Base-by-base conservation (phyloP, 108 stramenopile genomes). In the Schizochytrium sp. region DNA sequence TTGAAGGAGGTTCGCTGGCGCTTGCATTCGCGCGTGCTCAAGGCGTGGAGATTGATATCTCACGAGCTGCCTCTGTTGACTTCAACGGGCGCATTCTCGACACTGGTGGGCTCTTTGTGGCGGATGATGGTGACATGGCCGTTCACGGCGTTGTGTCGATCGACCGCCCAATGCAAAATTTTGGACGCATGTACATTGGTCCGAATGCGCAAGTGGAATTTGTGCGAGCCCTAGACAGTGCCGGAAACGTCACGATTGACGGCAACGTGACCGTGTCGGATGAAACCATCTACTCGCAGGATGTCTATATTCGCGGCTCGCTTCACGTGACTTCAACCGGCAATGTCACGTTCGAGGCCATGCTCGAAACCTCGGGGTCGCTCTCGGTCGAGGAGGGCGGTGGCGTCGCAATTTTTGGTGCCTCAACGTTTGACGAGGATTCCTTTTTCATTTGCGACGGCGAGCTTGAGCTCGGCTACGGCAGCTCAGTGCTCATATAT, bases 151-250 rank as follows among this genome's bases (percentile, higher is more conserved):
- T 28, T 34, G 48, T 23, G n/a, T 53, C 45, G 10, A 47, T 83
- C 51, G 76, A 83, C 45, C 76, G 76, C 19, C 76, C 76, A 10
- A 47, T 83, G 45, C 48, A 83, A 45, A 83, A 83, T 34, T 83
- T 28, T 83, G 76, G 76, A 12, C 76, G 76, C 6, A 83, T 83
- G 51, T 83, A 83, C 51, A 83, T 83, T 23, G 76, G 76, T 6
- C 76, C 76, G 19, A 53, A 1, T 6, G 76, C 76, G 0, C 76
- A 83, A 34, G 51, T 83, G 6, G 76, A 83, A 12, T 47, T 83
- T 45, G 45, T 53, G 10, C 48, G 51, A 43, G 76, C 51, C 18
- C 4, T 83, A 0, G 76, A 83, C 48, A 83, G 76, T 45, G 45
- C 76, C 6, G 76, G 76, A 6, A 83, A 83, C 4, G 28, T 83